These are phyloP conservation scores for Volvox carteri DNA, from an alignment of 163 green algal species.

Conservation along the genomic window DNA sequence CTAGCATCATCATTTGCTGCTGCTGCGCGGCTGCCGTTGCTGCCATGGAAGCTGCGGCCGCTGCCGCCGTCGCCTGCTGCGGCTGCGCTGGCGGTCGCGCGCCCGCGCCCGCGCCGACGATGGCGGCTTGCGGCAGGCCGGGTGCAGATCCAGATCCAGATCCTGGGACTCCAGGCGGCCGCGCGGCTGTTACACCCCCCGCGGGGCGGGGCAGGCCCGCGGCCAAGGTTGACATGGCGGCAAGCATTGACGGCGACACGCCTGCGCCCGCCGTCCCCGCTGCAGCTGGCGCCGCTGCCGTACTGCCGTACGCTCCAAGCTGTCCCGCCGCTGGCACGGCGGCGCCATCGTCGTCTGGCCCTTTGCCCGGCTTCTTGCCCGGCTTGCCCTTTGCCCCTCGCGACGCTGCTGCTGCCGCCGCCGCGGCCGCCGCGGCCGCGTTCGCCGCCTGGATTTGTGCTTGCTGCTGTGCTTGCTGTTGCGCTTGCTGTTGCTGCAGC, in stretches of 20 bases:
- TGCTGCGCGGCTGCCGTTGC: not conserved
- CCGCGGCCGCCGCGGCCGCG: not conserved
- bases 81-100: not conserved
- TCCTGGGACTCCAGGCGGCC: not conserved
- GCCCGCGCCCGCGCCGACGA: not conserved
- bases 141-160: not conserved
- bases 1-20: not conserved
- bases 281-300: not conserved
- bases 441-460: conserved; percentile 3
- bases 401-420: not conserved
- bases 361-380: conserved; percentile 24
- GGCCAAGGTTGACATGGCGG: not conserved
- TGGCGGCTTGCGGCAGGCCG: not conserved
- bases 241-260: not conserved
- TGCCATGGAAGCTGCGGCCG: too few relatives aligned
- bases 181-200: not conserved
- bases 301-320: not conserved
- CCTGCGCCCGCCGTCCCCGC: too few relatives aligned
- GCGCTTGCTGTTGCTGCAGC: conserved; percentile 1
- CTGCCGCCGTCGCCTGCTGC: not conserved
- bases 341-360: not conserved
- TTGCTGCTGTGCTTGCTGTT: not conserved
- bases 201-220: not conserved
- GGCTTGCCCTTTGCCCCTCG: not conserved
- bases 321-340: not conserved